These are phyloP conservation scores for Massariosphaeria phaeospora DNA, from an alignment of 495 filamentous ascomycete species.

Conservation along the genomic window DNA sequence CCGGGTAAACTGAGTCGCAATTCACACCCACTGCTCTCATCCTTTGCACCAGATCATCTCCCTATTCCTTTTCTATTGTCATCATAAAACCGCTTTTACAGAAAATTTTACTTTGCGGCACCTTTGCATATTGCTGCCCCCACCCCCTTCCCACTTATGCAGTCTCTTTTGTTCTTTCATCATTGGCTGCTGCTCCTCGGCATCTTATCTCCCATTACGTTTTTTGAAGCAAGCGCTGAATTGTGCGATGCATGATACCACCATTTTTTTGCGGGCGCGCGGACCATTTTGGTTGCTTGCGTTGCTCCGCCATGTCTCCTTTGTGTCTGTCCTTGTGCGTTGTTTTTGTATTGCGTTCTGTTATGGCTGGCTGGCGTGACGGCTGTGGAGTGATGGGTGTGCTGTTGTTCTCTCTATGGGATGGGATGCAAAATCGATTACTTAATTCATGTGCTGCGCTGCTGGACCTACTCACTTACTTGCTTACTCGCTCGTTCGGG, in stretches of 20 bases:
- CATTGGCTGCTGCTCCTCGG: too few species aligned
- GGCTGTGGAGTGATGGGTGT: too few species aligned
- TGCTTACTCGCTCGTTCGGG: too few species aligned
- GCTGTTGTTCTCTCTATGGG: too few species aligned
- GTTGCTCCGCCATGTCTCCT: neutral
- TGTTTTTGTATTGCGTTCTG: too few species aligned
- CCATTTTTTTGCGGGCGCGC: neutral
- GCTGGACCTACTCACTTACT: too few species aligned
- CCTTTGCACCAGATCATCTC: neutral
- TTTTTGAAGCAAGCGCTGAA: neutral
- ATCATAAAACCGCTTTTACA: constrained; percentile 5
- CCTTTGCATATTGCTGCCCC: constrained; percentile 10
- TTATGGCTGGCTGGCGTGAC: too few species aligned
- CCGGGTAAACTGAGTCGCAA: constrained; percentile 19
- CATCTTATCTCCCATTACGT: neutral
- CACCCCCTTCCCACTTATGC: neutral
- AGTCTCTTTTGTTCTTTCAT: neutral
- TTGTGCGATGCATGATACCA: constrained; percentile 20
- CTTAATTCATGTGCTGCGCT: too few species aligned
- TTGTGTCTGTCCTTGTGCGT: neutral
- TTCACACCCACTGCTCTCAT: neutral
- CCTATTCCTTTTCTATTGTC: constrained; percentile 1
- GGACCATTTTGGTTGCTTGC: too few species aligned
- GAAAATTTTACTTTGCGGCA: constrained; percentile 1
- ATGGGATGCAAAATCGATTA: too few species aligned